phyloP scores from a whole-genome alignment of 2,329 filamentous ascomycete genomes.

The Fusarium sp. region DNA sequence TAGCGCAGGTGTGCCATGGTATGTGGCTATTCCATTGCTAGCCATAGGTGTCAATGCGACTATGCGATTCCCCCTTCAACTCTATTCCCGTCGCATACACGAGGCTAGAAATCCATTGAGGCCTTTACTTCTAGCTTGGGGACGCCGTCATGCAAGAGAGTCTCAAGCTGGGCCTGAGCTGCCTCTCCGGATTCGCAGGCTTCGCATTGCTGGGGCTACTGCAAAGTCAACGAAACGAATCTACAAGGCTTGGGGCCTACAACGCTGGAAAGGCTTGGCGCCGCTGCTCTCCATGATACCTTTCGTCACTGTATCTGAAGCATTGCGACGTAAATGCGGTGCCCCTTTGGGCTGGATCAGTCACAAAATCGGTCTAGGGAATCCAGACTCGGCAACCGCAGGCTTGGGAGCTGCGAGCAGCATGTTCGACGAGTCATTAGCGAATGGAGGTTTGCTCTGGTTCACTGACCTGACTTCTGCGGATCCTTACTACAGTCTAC shows the following conservation, averaged over 20 bases:
- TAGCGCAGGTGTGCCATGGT: constrained; percentile 64
- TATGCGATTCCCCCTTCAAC: constrained; percentile 61
- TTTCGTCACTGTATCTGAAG: constrained; percentile 65
- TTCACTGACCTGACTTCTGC: constrained; percentile 65
- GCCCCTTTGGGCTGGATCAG: constrained; percentile 51
- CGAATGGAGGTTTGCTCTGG: constrained; percentile 66
- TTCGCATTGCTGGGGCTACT: constrained; percentile 44
- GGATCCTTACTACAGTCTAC: constrained; percentile 65
- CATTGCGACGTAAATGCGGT: constrained; percentile 60
- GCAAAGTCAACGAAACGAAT: constrained; percentile 52
- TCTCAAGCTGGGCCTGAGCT: constrained; percentile 14
- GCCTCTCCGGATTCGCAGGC: constrained; percentile 37
- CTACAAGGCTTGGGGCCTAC: constrained; percentile 57
- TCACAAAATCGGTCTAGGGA: constrained; percentile 49
- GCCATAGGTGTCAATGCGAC: constrained; percentile 60
- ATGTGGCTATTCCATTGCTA: constrained; percentile 64
- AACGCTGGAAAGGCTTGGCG: constrained; percentile 61
- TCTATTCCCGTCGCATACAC: constrained; percentile 55
- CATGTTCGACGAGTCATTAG: constrained; percentile 56
- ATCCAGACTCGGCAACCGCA: constrained; percentile 37
- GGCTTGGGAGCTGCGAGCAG: constrained; percentile 43
- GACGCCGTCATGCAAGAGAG: constrained; percentile 42
- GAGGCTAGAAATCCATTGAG: constrained; percentile 47
- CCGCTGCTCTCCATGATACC: constrained; percentile 59
- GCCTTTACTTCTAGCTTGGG: constrained; percentile 52